Evolutionary conservation across 768 basidiomycete species (phyloP), one percentile per base, ranked within the genome.

Genomic region (Pisolithus microcarpus): DNA sequence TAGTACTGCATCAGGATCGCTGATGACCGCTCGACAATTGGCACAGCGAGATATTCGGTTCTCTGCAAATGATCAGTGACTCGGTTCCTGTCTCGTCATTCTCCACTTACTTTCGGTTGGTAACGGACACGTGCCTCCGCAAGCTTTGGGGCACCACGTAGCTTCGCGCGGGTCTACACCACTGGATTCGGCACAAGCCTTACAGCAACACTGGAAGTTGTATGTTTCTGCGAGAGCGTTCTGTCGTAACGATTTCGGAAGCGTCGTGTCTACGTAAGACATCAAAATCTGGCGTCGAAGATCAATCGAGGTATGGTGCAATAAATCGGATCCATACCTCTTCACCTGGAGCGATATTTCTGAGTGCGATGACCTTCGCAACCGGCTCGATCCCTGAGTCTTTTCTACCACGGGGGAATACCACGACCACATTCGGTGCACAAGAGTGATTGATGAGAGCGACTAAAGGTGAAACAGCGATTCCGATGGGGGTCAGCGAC

Each of bases 391-490:
- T 66, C 18, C 51, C 59, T 0, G 59, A 58, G 13, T 64, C 54
- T 11, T 60, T 63, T 5, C 73, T 63, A 3, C 74, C 64, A 4
- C 80, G 73, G 45, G 94, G 93, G 61, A 95, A 97, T 4, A 97
- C 89, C n/a, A 94, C 78, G 30, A 85, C 89, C 0, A 87, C 91
- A 61, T 96, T 94, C 0, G 91, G 90, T 19, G 80, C 75, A 61
- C 92, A 94, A 0, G 87, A 87, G 61, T 97, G 93, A 61, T 96
- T 96, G 51, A 87, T 77, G 10, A 96, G 72, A 0, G 93, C 93
- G 4, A 85, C 70, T 0, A 78, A 60, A 0, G 94, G 93, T 0
- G 89, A 87, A 13, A 94, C 76, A n/a, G 85, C 81, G 2, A 84
- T 83, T 6, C 95, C 95, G 34, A 97, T 73, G 0, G 93, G 86